Evolutionary conservation across 2,329 filamentous ascomycete species (phyloP).

Genomic region (Talaromyces marneffei): DNA sequence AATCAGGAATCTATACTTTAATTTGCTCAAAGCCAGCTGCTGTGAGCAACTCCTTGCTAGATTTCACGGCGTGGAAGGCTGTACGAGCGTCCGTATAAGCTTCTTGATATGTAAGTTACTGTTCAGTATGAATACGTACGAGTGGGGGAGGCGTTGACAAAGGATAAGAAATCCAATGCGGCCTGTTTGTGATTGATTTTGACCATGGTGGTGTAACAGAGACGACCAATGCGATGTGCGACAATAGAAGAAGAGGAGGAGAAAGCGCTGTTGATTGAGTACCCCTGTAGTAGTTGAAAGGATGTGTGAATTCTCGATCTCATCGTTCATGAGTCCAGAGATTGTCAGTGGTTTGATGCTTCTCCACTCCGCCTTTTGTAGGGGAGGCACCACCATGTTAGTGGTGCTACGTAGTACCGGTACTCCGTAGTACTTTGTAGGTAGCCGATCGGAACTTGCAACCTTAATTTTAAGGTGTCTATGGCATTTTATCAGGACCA

Average conservation of each 20-base stretch:
- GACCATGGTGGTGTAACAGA: slow-evolving; percentile 21
- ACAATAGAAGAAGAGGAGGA: not conserved
- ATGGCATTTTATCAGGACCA: not conserved
- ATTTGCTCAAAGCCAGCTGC: slow-evolving; percentile 82
- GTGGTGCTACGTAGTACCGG: too few relatives aligned
- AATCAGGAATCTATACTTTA: slow-evolving; percentile 45
- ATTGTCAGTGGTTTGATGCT: not conserved
- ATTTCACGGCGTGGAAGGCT: slow-evolving; percentile 93
- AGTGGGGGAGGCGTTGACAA: slow-evolving; percentile 89
- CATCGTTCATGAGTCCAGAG: not conserved
- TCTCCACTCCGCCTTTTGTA: not conserved
- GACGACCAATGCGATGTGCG: not conserved
- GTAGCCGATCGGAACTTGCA: not conserved
- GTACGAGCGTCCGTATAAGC: slow-evolving; percentile 20
- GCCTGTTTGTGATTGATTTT: slow-evolving; percentile 33
- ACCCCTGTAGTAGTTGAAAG: not conserved
- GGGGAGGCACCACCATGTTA: not conserved
- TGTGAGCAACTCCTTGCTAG: slow-evolving; percentile 67
- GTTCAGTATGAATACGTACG: slow-evolving; percentile 52
- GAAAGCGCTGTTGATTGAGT: not conserved
- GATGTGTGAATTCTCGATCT: not conserved
- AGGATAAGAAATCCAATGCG: slow-evolving; percentile 81
- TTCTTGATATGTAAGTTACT: slow-evolving; percentile 12
- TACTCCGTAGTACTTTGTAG: too few relatives aligned
- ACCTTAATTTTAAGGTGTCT: slow-evolving; percentile 4